Conservation (phyloP, 768 basidiomycete species). For the Hygrophoropsis aurantiaca region DNA sequence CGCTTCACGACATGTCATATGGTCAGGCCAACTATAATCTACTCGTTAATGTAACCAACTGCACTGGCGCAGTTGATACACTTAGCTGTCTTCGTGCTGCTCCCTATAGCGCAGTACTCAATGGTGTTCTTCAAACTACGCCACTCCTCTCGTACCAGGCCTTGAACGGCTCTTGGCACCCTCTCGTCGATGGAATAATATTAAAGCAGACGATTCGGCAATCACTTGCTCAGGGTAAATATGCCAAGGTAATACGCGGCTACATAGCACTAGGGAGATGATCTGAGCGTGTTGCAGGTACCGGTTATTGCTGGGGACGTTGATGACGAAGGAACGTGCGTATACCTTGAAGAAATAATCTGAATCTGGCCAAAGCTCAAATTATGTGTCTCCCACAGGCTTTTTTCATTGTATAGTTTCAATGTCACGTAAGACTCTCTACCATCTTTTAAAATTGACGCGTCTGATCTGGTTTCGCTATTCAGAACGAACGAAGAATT, state of each 20-base stretch:
- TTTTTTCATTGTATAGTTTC: conserved; percentile 9
- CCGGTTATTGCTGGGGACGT: conserved; percentile 31
- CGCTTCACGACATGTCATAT: conserved; percentile 4
- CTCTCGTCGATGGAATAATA: conserved; percentile 1
- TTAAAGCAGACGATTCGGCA: conserved; percentile 4
- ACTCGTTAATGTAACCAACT: conserved; percentile 10
- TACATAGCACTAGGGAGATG: background rate
- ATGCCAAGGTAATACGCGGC: background rate
- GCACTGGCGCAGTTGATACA: conserved; percentile 9
- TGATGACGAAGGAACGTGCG: conserved; percentile 44
- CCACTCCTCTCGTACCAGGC: conserved; percentile 11
- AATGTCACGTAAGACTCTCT: conserved; percentile 22
- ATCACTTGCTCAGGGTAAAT: background rate
- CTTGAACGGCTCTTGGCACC: conserved; percentile 10
- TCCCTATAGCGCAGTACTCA: conserved; percentile 9
- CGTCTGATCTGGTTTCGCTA: no score
- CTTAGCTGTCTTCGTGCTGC: conserved; percentile 16
- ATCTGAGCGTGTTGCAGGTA: conserved; percentile 14
- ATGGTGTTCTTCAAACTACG: conserved; percentile 9
- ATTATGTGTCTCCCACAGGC: conserved; percentile 1
- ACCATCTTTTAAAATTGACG: background rate
- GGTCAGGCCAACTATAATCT: conserved; percentile 13
- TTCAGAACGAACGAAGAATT: conserved; percentile 9
- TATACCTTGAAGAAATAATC: background rate
- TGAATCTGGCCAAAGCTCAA: background rate